Percentiles rank a stretch among this genome's conserved stretches.
phyloP scores from a whole-genome alignment of 768 basidiomycete genomes.

The Kwoniella newhampshirensis region DNA sequence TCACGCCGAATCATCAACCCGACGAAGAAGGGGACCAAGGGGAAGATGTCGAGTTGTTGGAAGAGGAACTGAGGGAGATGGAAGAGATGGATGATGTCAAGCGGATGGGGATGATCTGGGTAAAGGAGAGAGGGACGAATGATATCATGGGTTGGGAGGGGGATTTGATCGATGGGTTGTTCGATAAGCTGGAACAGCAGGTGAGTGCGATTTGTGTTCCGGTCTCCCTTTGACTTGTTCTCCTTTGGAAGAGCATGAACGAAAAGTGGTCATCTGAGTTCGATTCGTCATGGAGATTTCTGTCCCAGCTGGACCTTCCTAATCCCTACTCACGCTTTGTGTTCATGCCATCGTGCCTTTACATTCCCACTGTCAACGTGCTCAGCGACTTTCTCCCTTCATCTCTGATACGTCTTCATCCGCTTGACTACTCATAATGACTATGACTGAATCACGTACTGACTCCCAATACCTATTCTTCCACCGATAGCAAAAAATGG shows the following conservation, averaged over 20 bases:
- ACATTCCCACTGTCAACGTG: too few species aligned
- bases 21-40: constrained; percentile 1
- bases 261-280: too few species aligned
- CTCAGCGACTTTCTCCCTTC: not conserved
- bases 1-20: not conserved
- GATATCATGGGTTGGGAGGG: constrained; percentile 49
- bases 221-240: too few species aligned
- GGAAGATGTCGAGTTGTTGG: constrained; percentile 1
- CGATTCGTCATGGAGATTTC: not conserved
- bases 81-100: constrained; percentile 39
- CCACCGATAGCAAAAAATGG: constrained; percentile 67
- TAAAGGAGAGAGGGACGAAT: constrained; percentile 46
- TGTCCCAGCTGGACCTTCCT: too few species aligned
- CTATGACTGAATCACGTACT: too few species aligned
- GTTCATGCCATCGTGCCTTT: too few species aligned
- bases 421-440: too few species aligned
- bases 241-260: too few species aligned
- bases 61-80: constrained; percentile 29
- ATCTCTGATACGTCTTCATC: not conserved
- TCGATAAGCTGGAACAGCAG: constrained; percentile 52
- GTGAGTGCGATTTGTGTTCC: constrained; percentile 28
- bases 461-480: not conserved
- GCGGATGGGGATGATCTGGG: constrained; percentile 41
- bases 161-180: constrained; percentile 45
- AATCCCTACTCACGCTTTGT: too few species aligned